phyloP scores from a whole-genome alignment of 164 flowering plant genomes.

The Brasenia schreberi region DNA sequence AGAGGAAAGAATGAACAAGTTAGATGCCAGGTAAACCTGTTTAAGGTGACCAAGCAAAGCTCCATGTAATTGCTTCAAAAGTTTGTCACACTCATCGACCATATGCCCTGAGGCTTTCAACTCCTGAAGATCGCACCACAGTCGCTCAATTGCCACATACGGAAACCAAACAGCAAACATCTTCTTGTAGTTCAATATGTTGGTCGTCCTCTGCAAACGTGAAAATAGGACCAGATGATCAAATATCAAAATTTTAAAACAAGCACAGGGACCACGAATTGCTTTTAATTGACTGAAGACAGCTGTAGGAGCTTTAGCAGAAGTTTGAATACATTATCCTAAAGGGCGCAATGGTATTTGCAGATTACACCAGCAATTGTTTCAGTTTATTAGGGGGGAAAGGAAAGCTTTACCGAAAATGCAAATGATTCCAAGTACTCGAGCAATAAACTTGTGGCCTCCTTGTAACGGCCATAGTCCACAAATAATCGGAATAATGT shows the following conservation, averaged over 20 bases:
- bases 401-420: constrained; percentile 36
- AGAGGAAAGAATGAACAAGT: neutral
- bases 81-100: constrained; percentile 65
- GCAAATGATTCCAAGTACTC: constrained; percentile 63
- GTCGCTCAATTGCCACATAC: constrained; percentile 54
- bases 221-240: neutral
- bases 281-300: no score
- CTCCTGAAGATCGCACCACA: constrained; percentile 69
- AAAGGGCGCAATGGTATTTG: no score
- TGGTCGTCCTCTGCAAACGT: constrained; percentile 55
- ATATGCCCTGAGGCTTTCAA: constrained; percentile 42
- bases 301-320: no score
- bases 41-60: constrained; percentile 59
- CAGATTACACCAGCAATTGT: no score
- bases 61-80: constrained; percentile 44
- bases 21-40: constrained; percentile 26
- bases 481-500: constrained; percentile 70
- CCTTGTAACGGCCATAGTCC: constrained; percentile 65
- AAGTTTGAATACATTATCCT: no score
- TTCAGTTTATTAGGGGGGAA: no score
- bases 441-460: constrained; percentile 71
- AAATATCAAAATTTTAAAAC: no score
- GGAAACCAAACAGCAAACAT: constrained; percentile 89
- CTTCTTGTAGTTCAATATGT: constrained; percentile 56
- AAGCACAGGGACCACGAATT: no score